A percentile compares a stretch with the other conserved stretches of the same genome.
These are phyloP conservation scores for Venturia asperata DNA, from an alignment of 2,329 filamentous ascomycete species.

Conservation along the genomic window DNA sequence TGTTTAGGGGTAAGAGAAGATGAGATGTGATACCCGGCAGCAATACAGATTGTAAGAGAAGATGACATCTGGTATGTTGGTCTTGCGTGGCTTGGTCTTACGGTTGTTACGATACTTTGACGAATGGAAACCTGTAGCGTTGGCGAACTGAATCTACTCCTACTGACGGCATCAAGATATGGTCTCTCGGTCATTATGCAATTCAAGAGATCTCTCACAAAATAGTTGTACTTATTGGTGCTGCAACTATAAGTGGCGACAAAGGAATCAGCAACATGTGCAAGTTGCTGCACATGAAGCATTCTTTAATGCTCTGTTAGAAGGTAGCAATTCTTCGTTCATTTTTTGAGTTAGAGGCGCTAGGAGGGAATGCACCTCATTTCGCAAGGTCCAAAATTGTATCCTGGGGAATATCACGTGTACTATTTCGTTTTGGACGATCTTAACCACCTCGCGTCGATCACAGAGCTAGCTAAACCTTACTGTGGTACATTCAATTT, in stretches of 20 bases:
- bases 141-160: neutral
- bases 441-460: neutral
- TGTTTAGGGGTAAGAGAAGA: slow-evolving; percentile 69
- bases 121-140: neutral
- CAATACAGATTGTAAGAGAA: neutral
- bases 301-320: too few relatives aligned
- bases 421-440: too few relatives aligned
- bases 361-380: too few relatives aligned
- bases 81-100: slow-evolving; percentile 6
- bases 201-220: neutral
- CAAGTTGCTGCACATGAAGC: neutral
- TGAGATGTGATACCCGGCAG: slow-evolving; percentile 28
- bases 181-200: neutral
- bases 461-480: neutral
- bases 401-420: neutral
- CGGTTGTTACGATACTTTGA: slow-evolving; percentile 3
- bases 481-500: neutral
- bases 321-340: too few relatives aligned
- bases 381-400: neutral
- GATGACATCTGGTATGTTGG: neutral
- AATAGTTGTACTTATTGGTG: neutral
- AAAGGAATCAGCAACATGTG: neutral
- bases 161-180: neutral
- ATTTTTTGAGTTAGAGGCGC: too few relatives aligned
- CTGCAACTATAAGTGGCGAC: neutral